Evolutionary conservation across 2,329 filamentous ascomycete species (phyloP), one percentile per base, ranked within the genome.

Genomic region (Cadophora sp.): DNA sequence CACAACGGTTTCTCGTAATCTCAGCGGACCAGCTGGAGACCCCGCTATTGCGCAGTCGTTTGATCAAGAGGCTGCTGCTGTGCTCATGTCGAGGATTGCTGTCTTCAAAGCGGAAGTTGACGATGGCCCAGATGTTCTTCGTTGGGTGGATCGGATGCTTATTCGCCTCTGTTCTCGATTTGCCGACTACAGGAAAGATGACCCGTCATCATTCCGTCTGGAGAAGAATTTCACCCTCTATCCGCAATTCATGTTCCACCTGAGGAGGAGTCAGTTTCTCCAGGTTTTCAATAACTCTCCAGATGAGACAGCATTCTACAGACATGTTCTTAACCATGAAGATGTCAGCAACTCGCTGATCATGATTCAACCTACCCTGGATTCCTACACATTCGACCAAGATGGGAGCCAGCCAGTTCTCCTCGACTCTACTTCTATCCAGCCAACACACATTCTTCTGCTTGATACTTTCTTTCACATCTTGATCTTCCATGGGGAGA

Each of bases 401-500:
- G 95, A 98, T 68, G 94, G 94, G 30, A 91, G 93, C 56, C 89
- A 94, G 71, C 95, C 96, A 1, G 96, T 99, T n/a, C 83, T 99
- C 27, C 87, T 99, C 43, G 96, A 99, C 79, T 98, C 95, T 16
- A 94, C 94, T 43, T 97, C 94, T 6, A 99, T 99, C 74, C 95
- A 98, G 77, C 91, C 94, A 11, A 92, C 94, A 24, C 96, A 97
- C 68, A 92, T 98, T 68, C 86, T 99, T 60, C 88, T 99, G 13
- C 89, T 99, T 64, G 96, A 99, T 76, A 98, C 96, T 0, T 99
- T 99, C 84, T 99, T 99, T 87, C 96, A 99, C 79, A 99, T 99
- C 69, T 88, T 99, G 64, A 99, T 99, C 74, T 99, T 98, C 87
- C 94, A 99, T 76, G 96, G 96, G 70, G 95, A 99, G 83, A 98